These are phyloP conservation scores for Acanthamoeba healyi DNA, from an alignment of 208 protist species.

Conservation along the genomic window DNA sequence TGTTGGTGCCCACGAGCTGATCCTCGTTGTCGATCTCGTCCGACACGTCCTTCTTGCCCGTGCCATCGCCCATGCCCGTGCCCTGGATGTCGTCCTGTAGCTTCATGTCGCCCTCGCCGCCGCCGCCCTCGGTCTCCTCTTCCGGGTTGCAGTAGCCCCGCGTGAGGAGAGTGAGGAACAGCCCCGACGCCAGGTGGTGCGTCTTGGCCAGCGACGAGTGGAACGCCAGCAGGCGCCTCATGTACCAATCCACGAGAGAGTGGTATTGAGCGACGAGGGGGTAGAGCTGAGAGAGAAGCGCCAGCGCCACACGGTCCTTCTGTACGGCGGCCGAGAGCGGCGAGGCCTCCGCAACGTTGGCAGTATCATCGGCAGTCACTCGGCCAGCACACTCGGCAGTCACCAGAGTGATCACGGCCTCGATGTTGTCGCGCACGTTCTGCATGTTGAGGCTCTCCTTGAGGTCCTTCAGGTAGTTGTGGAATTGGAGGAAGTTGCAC, in stretches of 20 bases:
- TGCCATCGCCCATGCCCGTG: slow-evolving; percentile 99
- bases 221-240: slow-evolving; percentile 62
- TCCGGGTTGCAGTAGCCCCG: slow-evolving; percentile 95
- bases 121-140: slow-evolving; percentile 86
- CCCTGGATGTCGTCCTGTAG: slow-evolving; percentile 85
- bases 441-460: slow-evolving; percentile 81
- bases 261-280: not conserved
- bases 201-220: slow-evolving; percentile 89
- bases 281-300: slow-evolving; percentile 2
- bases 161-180: slow-evolving; percentile 94
- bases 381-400: not conserved
- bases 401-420: not conserved
- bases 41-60: slow-evolving; percentile 98
- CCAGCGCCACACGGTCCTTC: not conserved
- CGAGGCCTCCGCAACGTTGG: not conserved
- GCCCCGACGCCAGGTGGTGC: slow-evolving; percentile 91
- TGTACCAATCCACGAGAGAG: slow-evolving; percentile 5
- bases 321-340: not conserved
- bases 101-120: slow-evolving; percentile 89
- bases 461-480: slow-evolving; percentile 72
- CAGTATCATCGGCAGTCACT: not conserved
- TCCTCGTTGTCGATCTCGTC: slow-evolving; percentile 98
- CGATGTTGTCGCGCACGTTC: slow-evolving; percentile 29
- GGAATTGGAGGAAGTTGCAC: slow-evolving; percentile 64
- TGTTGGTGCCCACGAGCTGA: slow-evolving; percentile 76